These are phyloP conservation scores for Hygrophorus pudorinus DNA, from an alignment of 768 basidiomycete genomes.

Conservation along the genomic window DNA sequence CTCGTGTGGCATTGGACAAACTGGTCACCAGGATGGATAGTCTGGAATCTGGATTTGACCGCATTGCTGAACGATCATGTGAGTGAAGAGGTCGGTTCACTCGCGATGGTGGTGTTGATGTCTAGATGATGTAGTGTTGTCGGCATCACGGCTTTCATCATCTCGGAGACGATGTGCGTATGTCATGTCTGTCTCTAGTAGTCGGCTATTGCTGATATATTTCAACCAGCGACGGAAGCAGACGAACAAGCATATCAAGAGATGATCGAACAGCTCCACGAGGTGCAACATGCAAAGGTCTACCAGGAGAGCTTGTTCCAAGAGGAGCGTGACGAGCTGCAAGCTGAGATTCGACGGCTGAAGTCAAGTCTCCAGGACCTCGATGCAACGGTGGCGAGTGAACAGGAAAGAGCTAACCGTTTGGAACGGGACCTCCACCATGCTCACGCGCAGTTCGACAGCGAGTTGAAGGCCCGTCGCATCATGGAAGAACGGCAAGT, in stretches of 20 bases:
- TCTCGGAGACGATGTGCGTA: constrained; percentile 66
- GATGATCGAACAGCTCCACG: constrained; percentile 56
- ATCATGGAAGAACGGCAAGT: constrained; percentile 56
- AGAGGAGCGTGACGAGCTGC: constrained; percentile 45
- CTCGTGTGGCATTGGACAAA: constrained; percentile 53
- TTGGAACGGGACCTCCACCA: constrained; percentile 60
- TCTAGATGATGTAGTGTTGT: constrained; percentile 44
- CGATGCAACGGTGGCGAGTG: constrained; percentile 26
- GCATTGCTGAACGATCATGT: constrained; percentile 80
- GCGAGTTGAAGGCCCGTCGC: constrained; percentile 48
- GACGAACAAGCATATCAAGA: constrained; percentile 70
- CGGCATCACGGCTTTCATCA: constrained; percentile 57
- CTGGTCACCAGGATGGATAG: constrained; percentile 70
- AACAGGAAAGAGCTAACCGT: constrained; percentile 42
- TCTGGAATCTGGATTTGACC: constrained; percentile 73
- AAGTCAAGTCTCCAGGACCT: constrained; percentile 32
- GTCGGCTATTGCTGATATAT: constrained; percentile 8
- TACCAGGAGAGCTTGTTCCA: constrained; percentile 49
- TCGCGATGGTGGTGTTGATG: constrained; percentile 6
- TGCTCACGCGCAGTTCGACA: constrained; percentile 52
- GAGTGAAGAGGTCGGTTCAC: constrained; percentile 20
- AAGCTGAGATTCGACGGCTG: constrained; percentile 48
- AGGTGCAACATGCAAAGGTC: constrained; percentile 43
- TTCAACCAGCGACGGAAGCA: constrained; percentile 50
- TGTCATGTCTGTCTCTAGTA: not conserved